Base-by-base conservation (phyloP, 257 asterid genomes). In the Dorcoceras hygrometricum region DNA sequence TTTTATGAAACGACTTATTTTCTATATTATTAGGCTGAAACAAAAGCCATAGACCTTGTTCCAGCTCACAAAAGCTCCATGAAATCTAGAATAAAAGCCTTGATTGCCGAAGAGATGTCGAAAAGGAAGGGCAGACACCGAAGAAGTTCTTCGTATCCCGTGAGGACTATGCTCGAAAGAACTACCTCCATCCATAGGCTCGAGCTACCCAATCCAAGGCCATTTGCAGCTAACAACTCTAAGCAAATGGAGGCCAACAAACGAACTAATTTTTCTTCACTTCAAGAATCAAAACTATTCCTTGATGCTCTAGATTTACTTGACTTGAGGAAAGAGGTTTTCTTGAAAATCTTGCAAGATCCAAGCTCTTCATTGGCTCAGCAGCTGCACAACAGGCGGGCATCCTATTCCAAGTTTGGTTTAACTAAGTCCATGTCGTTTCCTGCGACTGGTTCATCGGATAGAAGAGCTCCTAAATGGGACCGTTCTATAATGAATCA, bases 261-360 rank as follows among this genome's bases (percentile, higher is more conserved):
- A 76, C 91, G 77, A 0, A 81, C 82, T 11, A 74, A 70, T 70
- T 31, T 43, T 16, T 76, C 83, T 36, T 77, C 95, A 0, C 72
- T 67, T 55, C 87, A 86, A 57, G 95, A 88, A 50, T 90, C 97
- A 0, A 90, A 80, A 84, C 68, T 86, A 7, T 90, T 86, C 55
- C 75, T 86, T 77, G 87, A 88, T 72, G 97, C 97, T 2, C 57
- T 90, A 46, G 95, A 85, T 70, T 79, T 88, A 51, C 88, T 93
- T 26, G 68, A 90, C 68, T 69, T 90, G 72, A 85, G 95, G 75
- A 74, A 85, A 65, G 99, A 93, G 78, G 73, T 93, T 34, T 87
- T 92, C 82, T 11, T 85, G 79, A 84, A 85, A 56, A 86, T 88
- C 63, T 54, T 93, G 63, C 82, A 77, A 46, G 95, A 90, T 63